Evolutionary conservation across 495 filamentous ascomycete genomes (phyloP).

Genomic region (Daldinia caldariorum): DNA sequence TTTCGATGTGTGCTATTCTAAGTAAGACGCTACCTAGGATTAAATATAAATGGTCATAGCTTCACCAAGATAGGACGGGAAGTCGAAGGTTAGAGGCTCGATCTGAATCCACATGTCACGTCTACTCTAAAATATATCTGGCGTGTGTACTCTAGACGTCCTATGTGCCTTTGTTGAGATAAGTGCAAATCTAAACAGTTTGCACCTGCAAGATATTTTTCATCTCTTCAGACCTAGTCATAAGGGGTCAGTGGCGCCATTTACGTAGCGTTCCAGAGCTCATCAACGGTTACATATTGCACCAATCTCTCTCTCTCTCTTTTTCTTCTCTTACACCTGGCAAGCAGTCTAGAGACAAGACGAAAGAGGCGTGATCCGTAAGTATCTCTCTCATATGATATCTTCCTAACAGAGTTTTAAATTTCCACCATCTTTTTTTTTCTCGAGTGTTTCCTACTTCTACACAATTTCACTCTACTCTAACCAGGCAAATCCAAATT

Average conservation of each 20-base stretch:
- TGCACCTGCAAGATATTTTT: background rate
- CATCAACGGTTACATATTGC: background rate
- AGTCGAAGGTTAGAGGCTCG: background rate
- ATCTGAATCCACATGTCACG: background rate
- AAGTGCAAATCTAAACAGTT: background rate
- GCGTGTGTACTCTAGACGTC: background rate
- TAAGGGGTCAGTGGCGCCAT: background rate
- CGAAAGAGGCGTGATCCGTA: background rate
- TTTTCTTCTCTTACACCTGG: background rate
- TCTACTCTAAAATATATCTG: background rate
- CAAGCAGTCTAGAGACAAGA: background rate
- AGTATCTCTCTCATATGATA: background rate
- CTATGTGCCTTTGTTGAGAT: background rate
- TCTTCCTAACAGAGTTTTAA: background rate
- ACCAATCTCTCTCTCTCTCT: background rate
- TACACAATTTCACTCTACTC: background rate
- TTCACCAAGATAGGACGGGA: background rate
- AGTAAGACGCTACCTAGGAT: background rate
- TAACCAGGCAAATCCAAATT: background rate
- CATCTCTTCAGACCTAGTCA: background rate
- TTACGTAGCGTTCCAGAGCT: background rate
- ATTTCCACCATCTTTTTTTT: background rate
- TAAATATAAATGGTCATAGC: background rate
- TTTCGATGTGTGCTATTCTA: background rate
- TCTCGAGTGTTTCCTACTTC: background rate